A percentile compares a stretch with the other conserved stretches of the same genome.
phyloP scores from a whole-genome alignment of 2,329 filamentous ascomycete genomes.

The Aplosporella prunicola region DNA sequence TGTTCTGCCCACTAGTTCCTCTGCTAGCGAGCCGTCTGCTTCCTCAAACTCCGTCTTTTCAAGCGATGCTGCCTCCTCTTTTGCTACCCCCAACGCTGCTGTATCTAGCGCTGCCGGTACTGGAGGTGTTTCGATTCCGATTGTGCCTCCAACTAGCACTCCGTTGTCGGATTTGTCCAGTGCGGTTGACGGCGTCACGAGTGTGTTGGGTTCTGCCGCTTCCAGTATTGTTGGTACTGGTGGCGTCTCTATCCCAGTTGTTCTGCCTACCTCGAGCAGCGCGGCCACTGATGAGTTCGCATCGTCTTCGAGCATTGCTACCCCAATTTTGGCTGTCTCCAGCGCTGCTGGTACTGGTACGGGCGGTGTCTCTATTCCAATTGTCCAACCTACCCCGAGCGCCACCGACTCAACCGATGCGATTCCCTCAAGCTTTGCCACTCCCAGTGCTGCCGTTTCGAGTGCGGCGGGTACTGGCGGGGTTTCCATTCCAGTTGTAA shows the following conservation, averaged over 20 bases:
- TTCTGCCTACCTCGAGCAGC: slow-evolving; percentile 5
- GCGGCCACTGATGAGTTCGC: background rate
- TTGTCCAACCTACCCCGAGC: slow-evolving; percentile 7
- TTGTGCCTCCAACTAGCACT: background rate
- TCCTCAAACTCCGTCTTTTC: background rate
- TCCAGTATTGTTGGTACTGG: slow-evolving; percentile 8
- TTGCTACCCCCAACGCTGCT: background rate
- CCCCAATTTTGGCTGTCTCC: background rate
- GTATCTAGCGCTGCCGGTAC: slow-evolving; percentile 1
- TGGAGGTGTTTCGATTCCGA: slow-evolving; percentile 7
- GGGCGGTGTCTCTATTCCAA: slow-evolving; percentile 6
- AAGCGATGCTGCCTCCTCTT: background rate
- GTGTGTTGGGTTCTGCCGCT: slow-evolving; percentile 11
- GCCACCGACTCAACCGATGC: background rate
- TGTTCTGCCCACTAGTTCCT: slow-evolving; percentile 7
- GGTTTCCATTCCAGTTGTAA: slow-evolving; percentile 1
- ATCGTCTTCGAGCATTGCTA: background rate
- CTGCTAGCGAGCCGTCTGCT: background rate
- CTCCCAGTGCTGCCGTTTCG: slow-evolving; percentile 3
- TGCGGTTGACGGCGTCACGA: background rate
- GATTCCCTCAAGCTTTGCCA: slow-evolving; percentile 1
- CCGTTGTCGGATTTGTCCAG: background rate
- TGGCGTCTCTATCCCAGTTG: slow-evolving; percentile 14
- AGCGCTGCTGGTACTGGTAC: slow-evolving; percentile 7
- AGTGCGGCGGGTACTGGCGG: slow-evolving; percentile 5